These are phyloP conservation scores for Achlya hypogyna DNA, from an alignment of 352 stramenopile species.

Conservation along the genomic window DNA sequence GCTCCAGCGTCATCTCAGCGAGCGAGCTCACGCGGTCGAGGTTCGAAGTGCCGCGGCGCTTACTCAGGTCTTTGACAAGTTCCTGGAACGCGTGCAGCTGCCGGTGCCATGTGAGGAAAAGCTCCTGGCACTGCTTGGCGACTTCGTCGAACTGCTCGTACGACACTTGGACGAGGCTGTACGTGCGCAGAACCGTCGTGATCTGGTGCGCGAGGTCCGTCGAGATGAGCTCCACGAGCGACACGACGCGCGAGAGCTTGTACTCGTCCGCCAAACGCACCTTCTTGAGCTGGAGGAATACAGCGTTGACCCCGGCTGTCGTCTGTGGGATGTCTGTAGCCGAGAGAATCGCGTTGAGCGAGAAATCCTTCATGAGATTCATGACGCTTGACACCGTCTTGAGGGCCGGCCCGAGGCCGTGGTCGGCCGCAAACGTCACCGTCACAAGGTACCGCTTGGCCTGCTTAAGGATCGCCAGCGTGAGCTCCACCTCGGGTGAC, in stretches of 20 bases:
- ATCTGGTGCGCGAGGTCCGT: slow-evolving; percentile 78
- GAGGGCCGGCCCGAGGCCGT: slow-evolving; percentile 73
- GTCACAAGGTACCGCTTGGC: slow-evolving; percentile 87
- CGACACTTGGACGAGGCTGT: slow-evolving; percentile 75
- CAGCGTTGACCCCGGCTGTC: slow-evolving; percentile 58
- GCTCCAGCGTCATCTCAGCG: slow-evolving; percentile 78
- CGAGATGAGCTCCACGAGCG: slow-evolving; percentile 80
- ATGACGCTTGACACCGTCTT: slow-evolving; percentile 87
- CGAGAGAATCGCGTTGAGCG: slow-evolving; percentile 87
- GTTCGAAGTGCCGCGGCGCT: slow-evolving; percentile 74
- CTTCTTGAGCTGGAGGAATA: slow-evolving; percentile 88
- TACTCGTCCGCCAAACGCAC: slow-evolving; percentile 85
- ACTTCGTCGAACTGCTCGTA: slow-evolving; percentile 79
- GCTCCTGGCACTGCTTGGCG: slow-evolving; percentile 64
- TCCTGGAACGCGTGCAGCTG: slow-evolving; percentile 80
- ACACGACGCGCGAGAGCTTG: slow-evolving; percentile 65
- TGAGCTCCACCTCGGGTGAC: slow-evolving; percentile 87
- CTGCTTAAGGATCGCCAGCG: slow-evolving; percentile 84
- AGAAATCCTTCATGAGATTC: slow-evolving; percentile 89
- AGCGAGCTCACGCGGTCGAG: slow-evolving; percentile 70
- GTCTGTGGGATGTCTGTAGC: slow-evolving; percentile 81
- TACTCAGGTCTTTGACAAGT: slow-evolving; percentile 76
- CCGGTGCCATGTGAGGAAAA: slow-evolving; percentile 81
- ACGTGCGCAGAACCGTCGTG: slow-evolving; percentile 66
- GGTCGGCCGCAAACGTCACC: slow-evolving; percentile 85